Conservation (phyloP, 192 early-diverging fungal genomes). For the Helicostylum pulchrum region DNA sequence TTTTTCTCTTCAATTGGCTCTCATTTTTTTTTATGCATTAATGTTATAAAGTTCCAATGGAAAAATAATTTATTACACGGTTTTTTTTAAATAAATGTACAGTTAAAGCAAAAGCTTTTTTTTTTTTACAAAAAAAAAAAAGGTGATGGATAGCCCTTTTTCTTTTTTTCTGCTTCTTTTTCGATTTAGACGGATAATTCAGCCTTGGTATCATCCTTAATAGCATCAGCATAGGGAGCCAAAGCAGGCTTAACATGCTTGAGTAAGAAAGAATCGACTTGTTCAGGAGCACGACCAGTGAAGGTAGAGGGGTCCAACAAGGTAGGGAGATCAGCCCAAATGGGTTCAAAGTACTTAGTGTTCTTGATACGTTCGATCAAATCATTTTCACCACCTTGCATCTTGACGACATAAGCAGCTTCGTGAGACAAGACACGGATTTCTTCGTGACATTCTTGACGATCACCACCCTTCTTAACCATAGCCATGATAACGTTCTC, state of each 20-base stretch:
- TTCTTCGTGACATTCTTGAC: conserved; percentile 95
- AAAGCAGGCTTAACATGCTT: conserved; percentile 82
- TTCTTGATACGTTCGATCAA: conserved; percentile 86
- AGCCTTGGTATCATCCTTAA: conserved; percentile 63
- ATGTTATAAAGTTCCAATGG: no score
- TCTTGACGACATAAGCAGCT: conserved; percentile 89
- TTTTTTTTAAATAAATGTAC: no score
- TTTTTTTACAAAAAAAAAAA: no score
- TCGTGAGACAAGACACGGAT: conserved; percentile 94
- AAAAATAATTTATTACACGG: no score
- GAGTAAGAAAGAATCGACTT: conserved; percentile 82
- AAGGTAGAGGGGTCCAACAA: conserved; percentile 90
- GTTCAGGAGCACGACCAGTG: conserved; percentile 90
- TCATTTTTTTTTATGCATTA: no score
- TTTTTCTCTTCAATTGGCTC: no score
- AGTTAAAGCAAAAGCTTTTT: no score
- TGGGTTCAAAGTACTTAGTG: conserved; percentile 84
- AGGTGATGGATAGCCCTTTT: no score
- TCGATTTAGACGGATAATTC: conserved; percentile 69
- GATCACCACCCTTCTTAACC: conserved; percentile 93
- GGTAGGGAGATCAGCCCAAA: conserved; percentile 64
- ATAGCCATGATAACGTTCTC: conserved; percentile 99
- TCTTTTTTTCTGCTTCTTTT: no score
- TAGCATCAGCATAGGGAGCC: conserved; percentile 62
- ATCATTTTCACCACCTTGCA: conserved; percentile 91